Conservation (phyloP, 768 basidiomycete genomes). For the Suillus sp. region DNA sequence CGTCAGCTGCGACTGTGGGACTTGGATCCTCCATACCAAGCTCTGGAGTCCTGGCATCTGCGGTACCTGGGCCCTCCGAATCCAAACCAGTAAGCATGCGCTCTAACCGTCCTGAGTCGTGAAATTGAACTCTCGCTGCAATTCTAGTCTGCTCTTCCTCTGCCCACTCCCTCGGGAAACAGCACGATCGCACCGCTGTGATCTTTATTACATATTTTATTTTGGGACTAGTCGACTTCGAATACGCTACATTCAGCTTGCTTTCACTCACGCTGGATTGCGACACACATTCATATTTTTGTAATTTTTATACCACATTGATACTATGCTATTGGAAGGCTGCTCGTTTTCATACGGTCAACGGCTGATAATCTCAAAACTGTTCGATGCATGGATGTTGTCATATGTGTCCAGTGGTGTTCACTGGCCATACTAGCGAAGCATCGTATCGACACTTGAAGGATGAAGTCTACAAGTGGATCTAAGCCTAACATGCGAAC, state of each 20-base stretch:
- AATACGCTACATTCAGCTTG: not conserved
- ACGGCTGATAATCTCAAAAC: not conserved
- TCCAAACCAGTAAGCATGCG: constrained; percentile 3
- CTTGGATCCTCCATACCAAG: not conserved
- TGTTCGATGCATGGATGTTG: no score
- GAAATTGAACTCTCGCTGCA: not conserved
- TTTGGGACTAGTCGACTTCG: not conserved
- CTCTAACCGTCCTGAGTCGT: not conserved
- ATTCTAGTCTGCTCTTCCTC: constrained; percentile 1
- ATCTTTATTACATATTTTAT: not conserved
- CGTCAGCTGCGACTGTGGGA: constrained; percentile 3
- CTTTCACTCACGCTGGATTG: not conserved
- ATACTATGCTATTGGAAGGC: not conserved
- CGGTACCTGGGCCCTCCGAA: not conserved
- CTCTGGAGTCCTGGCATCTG: constrained; percentile 4
- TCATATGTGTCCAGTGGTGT: no score
- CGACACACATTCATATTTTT: not conserved
- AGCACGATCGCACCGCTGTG: not conserved
- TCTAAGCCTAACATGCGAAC: no score
- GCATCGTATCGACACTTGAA: no score
- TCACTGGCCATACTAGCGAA: no score
- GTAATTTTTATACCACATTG: not conserved
- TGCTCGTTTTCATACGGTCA: not conserved
- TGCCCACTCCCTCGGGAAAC: not conserved
- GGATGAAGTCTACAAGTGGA: no score